Evolutionary conservation across 1,139 yeast genomes (phyloP), one percentile per base, ranked within the genome.

Genomic region (Debaryomyces fabryi): DNA sequence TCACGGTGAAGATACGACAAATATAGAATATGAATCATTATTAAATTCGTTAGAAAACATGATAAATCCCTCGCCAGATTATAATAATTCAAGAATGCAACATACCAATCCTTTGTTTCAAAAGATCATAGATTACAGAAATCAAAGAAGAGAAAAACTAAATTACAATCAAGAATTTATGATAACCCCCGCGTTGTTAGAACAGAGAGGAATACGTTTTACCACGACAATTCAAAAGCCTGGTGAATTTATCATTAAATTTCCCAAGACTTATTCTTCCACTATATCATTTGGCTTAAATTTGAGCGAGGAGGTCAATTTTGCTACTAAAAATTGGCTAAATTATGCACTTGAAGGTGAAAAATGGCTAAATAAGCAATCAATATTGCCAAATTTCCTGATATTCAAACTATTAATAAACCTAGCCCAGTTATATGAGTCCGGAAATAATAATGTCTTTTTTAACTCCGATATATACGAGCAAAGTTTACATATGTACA

Each of bases 301-400:
- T 46, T 65, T 84, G 9, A 74, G 79, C 45, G 88, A 85, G 61
- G 75, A 76, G 41, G 80, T 78, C 1, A 75, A 77, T 49, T 77
- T 85, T 63, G 86, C 87, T 0, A 74, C 86, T 0, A 58, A 63
- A n/a, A 63, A 69, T n/a, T 86, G 91, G 91, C 58, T 85, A 9
- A 61, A 71, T 3, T 64, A 72, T 51, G 79, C 83, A 0, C 20
- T 70, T 0, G 78, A 74, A 29, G 82, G 81, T 0, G 81, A 78
- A 44, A 59, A 63, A 34, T 84, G 88, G 88, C 56, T 83, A n/a
- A 52, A 65, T 1, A 64, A 69, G n/a, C 84, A 82, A 50, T 62
- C 70, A 0, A 57, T 81, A 1, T 44, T 80, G 2, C 87, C 89
- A 0, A 70, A 65, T 47, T 78, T 81, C 40, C 81, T 85, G 54